These are phyloP conservation scores for Marvania coccoides DNA, from an alignment of 139 green algal species.

Conservation along the genomic window DNA sequence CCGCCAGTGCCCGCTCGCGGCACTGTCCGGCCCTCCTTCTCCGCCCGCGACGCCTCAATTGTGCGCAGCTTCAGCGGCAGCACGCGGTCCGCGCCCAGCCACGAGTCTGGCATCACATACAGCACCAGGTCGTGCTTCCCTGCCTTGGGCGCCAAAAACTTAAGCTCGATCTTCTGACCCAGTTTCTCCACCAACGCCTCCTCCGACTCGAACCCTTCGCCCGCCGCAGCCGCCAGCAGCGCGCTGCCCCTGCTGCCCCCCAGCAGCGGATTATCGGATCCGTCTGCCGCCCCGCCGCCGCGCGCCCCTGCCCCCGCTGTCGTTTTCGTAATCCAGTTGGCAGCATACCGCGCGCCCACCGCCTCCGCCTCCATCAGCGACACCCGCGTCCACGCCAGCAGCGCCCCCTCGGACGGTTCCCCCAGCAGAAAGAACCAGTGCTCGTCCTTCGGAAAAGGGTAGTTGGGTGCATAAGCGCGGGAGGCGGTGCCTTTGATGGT, in stretches of 20 bases:
- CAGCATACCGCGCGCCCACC: conserved; percentile 27
- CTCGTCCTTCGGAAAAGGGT: conserved; percentile 54
- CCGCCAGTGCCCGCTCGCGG: neutral
- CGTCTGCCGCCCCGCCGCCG: neutral
- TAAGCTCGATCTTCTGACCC: conserved; percentile 63
- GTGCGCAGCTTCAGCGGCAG: conserved; percentile 48
- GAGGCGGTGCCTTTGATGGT: conserved; percentile 16
- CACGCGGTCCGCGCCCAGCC: conserved; percentile 69
- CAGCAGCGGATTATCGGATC: neutral
- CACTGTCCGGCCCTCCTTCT: conserved; percentile 33
- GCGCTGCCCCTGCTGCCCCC: neutral
- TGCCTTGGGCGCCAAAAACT: conserved; percentile 49
- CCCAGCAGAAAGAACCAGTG: conserved; percentile 63
- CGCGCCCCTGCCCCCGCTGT: neutral
- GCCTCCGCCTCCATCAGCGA: conserved; percentile 54
- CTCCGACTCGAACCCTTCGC: neutral
- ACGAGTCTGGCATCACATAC: conserved; percentile 68
- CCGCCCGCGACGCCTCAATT: conserved; percentile 18
- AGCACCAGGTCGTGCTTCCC: conserved; percentile 66
- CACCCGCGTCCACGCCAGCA: conserved; percentile 16
- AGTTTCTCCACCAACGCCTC: conserved; percentile 4
- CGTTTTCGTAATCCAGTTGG: neutral
- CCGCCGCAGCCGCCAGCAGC: neutral
- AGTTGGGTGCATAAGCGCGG: conserved; percentile 58
- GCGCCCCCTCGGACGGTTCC: conserved; percentile 45